Base-by-base conservation (phyloP, 2,329 filamentous ascomycete genomes). In the Ceratocystis destructans region DNA sequence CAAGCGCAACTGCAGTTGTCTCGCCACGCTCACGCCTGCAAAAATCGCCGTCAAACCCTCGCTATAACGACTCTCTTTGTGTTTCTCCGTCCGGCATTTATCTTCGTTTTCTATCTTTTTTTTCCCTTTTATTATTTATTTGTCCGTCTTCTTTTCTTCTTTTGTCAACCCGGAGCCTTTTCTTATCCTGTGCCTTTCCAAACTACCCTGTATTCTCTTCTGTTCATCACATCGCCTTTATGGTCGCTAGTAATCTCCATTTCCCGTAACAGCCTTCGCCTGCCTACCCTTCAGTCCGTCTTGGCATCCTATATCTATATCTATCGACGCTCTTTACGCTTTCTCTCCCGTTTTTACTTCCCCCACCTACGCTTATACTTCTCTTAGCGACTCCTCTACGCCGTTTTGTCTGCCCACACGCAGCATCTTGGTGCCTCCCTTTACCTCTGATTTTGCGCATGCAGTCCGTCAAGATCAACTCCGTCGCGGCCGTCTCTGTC, bases 381-480 rank as follows among this genome's bases (percentile, higher is more conserved):
- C 5, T 28, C 22, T 55, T 12, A 25, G 12, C 22, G 50, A 15
- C 15, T 55, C 45, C 45, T 48, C 45, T 48, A 20, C 46, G 3
- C 46, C n/a, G 6, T 33, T 22, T 22, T 15, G 53, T 17, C 25
- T 12, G 20, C 53, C 10, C 22, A 31, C 53, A 8, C 17, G 28
- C 22, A 20, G 25, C 37, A 33, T 41, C 12, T 45, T 53, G 37
- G 12, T 31, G 33, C 33, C 17, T n/a, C 53, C 46, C 61, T 63
- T 46, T 61, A 64, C 41, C 28, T 53, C 57, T 63, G 48, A 62
- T 3, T 57, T 66, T 37, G 20, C 50, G 37, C 55, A 3, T 25
- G 17, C 46, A 33, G 28, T 6, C 22, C n/a, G 5, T 50, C 46
- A 50, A 20, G 7, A 10, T 50, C 46, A 22, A 50, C 46, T 50